These are phyloP conservation scores for Lithocarpus polystachyus DNA, from an alignment of 306 rosid species.

Conservation along the genomic window DNA sequence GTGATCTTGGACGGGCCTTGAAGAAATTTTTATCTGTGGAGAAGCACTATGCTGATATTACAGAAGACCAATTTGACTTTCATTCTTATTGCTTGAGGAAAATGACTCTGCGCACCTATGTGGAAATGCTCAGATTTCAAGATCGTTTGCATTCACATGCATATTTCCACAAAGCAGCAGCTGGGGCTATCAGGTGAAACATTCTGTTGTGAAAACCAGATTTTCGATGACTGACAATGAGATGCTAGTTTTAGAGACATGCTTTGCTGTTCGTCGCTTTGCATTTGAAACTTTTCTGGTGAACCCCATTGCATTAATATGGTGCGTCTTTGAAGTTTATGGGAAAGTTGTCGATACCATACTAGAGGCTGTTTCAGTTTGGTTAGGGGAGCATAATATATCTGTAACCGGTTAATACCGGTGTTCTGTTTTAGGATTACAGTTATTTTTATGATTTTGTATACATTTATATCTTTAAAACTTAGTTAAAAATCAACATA, in stretches of 20 bases:
- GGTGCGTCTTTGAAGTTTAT: not conserved
- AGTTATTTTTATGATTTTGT: no score
- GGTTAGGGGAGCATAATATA: no score
- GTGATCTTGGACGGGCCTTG: constrained; percentile 84
- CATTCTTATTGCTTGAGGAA: constrained; percentile 98
- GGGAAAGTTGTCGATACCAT: no score
- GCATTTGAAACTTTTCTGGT: constrained; percentile 9
- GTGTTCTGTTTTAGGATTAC: no score
- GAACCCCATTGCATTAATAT: not conserved
- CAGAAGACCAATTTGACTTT: constrained; percentile 97
- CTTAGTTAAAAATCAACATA: no score
- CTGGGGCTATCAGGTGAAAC: constrained; percentile 86
- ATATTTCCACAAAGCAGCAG: constrained; percentile 95
- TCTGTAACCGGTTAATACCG: no score
- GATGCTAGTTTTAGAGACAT: constrained; percentile 10
- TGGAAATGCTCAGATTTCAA: constrained; percentile 97
- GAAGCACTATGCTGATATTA: constrained; percentile 96
- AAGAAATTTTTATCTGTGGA: constrained; percentile 92
- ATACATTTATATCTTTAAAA: no score
- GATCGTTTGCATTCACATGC: constrained; percentile 91
- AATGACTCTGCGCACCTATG: constrained; percentile 94
- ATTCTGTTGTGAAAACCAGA: constrained; percentile 1
- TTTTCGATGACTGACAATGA: not conserved
- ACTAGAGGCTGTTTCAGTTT: no score
- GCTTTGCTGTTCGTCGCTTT: not conserved